Evolutionary conservation across 176 grass and related monocot species (phyloP), one percentile per base, ranked within the genome.

Genomic region (Carex littledalei): DNA sequence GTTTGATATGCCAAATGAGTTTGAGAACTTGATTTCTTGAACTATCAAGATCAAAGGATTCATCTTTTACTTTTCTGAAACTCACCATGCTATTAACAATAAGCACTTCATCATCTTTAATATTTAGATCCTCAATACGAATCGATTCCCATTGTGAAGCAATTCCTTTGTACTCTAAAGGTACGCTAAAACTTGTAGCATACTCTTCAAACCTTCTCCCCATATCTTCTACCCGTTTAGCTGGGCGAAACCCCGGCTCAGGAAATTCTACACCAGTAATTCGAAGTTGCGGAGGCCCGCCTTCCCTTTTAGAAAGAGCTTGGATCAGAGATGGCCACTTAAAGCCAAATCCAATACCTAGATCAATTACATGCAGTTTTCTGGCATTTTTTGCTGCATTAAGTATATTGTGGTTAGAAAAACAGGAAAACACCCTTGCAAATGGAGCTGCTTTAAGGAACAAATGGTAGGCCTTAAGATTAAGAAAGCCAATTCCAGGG

Each of bases 301-400:
- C 75, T 89, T 86, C 79, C 39, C 17, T 59, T 22, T 80, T 85
- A 22, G 83, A 61, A 0, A 95, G 85, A 24, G 84, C 73, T 67
- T 93, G 80, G 59, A 95, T 87, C 8, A 95, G 84, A 41, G 88
- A 89, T 61, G 90, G 90, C 93, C 93, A 93, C 37, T 93, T 91
- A 80, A 93, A 95, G 20, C 91, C 91, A 82, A 74, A 86, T 65
- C 26, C 84, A 53, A 95, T 89, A 10, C 91, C 90, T 53, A 95
- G 89, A 86, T 95, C 90, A 21, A 95, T 89, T 37, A 95, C 87
- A 77, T 95, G 93, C 18, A 93, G 60, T 67, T 39, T 87, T 15
- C 65, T 26, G 21, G 86, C 90, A 80, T 77, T 87, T 24, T 86
- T 86, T 52, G 87, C 68, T 10, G 72, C 74, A 68, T 91, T 85